Base-by-base conservation (phyloP, 371 early-diverging fungal species). In the Syncephalastrum monosporum region DNA sequence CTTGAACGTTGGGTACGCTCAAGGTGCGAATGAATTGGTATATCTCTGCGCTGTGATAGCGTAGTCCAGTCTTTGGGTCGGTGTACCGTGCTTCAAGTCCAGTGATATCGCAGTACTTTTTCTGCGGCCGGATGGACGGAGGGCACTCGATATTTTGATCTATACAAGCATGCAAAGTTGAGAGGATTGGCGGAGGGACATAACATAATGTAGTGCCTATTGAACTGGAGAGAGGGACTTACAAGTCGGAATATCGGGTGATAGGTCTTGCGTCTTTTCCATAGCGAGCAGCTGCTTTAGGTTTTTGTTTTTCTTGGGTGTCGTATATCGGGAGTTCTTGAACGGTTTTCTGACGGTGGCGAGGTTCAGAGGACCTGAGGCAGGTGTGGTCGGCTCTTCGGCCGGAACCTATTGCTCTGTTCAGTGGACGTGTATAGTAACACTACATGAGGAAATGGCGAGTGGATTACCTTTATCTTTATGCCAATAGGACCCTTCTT, bases 21-120 rank as follows among this genome's bases (percentile, higher is more conserved):
- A 92, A 63, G 16, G 77, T 78, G 55, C 87, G 86, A 56, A 93
- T 86, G 53, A 83, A 76, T 62, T 87, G 86, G 74, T 92, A 94
- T 15, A 93, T 82, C 64, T 93, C 92, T 1, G 88, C 82, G 58
- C 88, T 88, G 63, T 89, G 85, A 60, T 93, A 95, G 27, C 92
- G 77, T 43, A 95, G 72, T 21, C 86, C 82, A 0, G 93, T 91
- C 69, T 92, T 93, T 7, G 95, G 94, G 70, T 95, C 95, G 3
- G 90, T 91, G 64, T 95, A 95, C 21, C 71, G 77, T 16, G 93
- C 92, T 60, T 84, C 85, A 47, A 94, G 66, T 15, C 94, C 94
- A 2, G 94, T 95, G 53, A 95, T 85, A 62, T 94, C 95, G 66
- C 95, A 95, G 70, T 95, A 95, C 64, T 94, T 93, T 68, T 91